A percentile compares a stretch with the other conserved stretches of the same genome.
These are phyloP conservation scores for Aeschynomene evenia DNA, from an alignment of 306 rosid species.

Conservation along the genomic window DNA sequence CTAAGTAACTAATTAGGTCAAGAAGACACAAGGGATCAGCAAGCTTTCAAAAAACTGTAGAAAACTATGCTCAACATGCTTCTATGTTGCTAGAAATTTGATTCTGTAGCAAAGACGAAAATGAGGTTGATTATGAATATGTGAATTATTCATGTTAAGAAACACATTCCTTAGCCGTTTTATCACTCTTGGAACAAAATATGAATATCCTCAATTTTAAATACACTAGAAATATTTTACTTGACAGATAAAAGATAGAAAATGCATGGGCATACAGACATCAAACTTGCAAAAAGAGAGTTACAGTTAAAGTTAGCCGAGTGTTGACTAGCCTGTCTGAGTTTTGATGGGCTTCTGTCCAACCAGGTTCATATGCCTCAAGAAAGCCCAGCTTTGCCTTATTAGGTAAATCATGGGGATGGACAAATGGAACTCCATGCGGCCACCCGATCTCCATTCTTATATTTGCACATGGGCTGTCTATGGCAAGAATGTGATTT, in stretches of 20 bases:
- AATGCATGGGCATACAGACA: constrained; percentile 30
- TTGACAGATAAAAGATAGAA: not conserved
- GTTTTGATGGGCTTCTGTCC: constrained; percentile 91
- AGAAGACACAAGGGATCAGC: not conserved
- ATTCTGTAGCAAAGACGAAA: not conserved
- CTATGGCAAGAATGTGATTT: constrained; percentile 69
- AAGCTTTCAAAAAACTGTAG: not conserved
- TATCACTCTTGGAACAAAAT: constrained; percentile 1
- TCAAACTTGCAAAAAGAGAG: constrained; percentile 47
- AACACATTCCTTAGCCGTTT: constrained; percentile 1
- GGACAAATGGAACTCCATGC: constrained; percentile 94
- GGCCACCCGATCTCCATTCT: constrained; percentile 98
- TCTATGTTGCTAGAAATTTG: not conserved
- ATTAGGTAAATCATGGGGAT: constrained; percentile 96
- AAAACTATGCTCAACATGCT: not conserved
- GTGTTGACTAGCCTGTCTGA: constrained; percentile 83
- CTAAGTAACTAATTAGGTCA: not conserved
- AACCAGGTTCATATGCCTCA: constrained; percentile 98
- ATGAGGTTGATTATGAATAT: not conserved
- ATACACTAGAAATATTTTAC: constrained; percentile 14
- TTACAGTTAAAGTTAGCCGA: constrained; percentile 60
- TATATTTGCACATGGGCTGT: constrained; percentile 90
- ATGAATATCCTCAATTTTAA: constrained; percentile 7
- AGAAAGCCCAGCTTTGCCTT: constrained; percentile 97
- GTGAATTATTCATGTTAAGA: constrained; percentile 11